Evolutionary conservation across 2,329 filamentous ascomycete genomes (phyloP).

Genomic region (Aureobasidium zeae): DNA sequence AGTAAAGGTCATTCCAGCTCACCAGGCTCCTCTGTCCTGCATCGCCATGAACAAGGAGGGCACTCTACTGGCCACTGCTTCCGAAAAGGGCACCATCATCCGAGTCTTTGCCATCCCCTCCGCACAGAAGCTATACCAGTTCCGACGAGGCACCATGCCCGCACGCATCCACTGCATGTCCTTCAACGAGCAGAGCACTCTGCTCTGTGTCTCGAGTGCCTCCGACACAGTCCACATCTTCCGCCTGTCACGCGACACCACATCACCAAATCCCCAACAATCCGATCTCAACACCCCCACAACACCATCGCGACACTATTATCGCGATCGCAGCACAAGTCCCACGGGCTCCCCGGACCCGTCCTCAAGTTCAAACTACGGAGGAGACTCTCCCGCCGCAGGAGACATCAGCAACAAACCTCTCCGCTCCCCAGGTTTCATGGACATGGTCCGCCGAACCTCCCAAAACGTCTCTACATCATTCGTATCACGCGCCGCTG

Average conservation of each 20-base stretch:
- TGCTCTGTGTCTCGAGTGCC: slow-evolving; percentile 90
- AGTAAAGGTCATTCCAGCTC: slow-evolving; percentile 90
- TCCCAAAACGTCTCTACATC: slow-evolving; percentile 88
- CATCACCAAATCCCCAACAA: not conserved
- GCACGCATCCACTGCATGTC: slow-evolving; percentile 98
- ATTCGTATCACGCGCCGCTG: slow-evolving; percentile 79
- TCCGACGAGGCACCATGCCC: slow-evolving; percentile 88
- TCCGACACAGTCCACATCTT: slow-evolving; percentile 97
- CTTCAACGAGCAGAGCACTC: slow-evolving; percentile 87
- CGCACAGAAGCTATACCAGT: slow-evolving; percentile 90
- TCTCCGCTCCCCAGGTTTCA: slow-evolving; percentile 61
- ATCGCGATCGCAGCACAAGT: slow-evolving; percentile 34
- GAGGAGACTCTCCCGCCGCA: slow-evolving; percentile 17
- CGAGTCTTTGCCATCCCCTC: slow-evolving; percentile 87
- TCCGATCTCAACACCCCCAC: not conserved
- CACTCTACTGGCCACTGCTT: slow-evolving; percentile 83
- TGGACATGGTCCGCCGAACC: slow-evolving; percentile 84
- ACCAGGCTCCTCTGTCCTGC: slow-evolving; percentile 81
- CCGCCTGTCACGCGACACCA: slow-evolving; percentile 50
- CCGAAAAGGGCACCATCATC: slow-evolving; percentile 95
- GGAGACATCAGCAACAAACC: not conserved
- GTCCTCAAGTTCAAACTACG: slow-evolving; percentile 34
- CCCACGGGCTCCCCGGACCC: slow-evolving; percentile 26
- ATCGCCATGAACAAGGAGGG: slow-evolving; percentile 90
- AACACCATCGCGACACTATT: slow-evolving; percentile 8